A percentile compares a stretch with the other conserved stretches of the same genome.
These are phyloP conservation scores for Neurospora sp. DNA, from an alignment of 495 filamentous ascomycete genomes.

Conservation along the genomic window DNA sequence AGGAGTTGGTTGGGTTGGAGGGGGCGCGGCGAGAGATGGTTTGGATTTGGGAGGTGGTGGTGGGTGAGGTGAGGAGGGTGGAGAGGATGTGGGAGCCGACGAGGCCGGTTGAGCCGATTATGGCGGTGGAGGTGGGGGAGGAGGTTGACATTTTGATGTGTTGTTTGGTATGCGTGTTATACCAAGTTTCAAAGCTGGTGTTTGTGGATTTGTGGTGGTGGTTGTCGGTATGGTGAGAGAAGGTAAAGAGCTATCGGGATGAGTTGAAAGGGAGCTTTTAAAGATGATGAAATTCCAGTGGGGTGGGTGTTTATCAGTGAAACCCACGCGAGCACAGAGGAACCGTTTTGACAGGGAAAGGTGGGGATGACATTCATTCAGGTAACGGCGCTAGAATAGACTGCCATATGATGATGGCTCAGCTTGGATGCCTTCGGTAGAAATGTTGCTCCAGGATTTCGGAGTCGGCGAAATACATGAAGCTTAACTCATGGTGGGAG, in stretches of 20 bases:
- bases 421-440: not conserved
- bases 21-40: slow-evolving; percentile 49
- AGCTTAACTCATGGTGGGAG: not conserved
- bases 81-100: slow-evolving; percentile 48
- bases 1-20: slow-evolving; percentile 24
- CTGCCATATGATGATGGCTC: not conserved
- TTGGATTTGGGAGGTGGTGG: slow-evolving; percentile 35
- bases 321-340: not conserved
- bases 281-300: not conserved
- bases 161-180: not conserved
- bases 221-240: not conserved
- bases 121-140: slow-evolving; percentile 20
- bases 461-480: not conserved
- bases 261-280: not conserved
- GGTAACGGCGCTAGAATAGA: not conserved
- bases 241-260: not conserved
- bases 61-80: slow-evolving; percentile 38
- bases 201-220: not conserved
- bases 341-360: not conserved
- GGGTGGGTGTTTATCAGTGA: not conserved
- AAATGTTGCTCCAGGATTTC: not conserved
- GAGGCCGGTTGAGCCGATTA: slow-evolving; percentile 50
- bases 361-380: not conserved
- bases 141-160: not conserved
- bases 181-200: not conserved